Percentiles rank a stretch among this genome's conserved stretches.
These are phyloP conservation scores for Nemania sp. DNA, from an alignment of 2,329 filamentous ascomycete genomes.

Conservation along the genomic window DNA sequence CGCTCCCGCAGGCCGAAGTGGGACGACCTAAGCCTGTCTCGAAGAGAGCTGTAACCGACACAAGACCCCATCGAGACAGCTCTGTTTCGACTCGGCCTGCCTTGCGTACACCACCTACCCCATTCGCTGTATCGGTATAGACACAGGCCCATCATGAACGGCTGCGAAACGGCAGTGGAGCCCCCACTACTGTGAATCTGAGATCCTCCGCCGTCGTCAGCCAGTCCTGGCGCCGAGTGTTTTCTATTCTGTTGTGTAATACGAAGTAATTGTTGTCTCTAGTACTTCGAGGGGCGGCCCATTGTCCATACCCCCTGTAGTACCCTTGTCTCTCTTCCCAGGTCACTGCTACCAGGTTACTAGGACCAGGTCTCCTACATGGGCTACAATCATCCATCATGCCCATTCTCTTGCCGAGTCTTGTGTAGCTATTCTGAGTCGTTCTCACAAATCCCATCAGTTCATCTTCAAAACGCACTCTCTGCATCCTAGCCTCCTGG, in stretches of 20 bases:
- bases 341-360: too few species aligned
- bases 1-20: conserved; percentile 13
- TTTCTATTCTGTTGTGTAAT: too few species aligned
- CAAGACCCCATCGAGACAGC: conserved; percentile 30
- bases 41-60: conserved; percentile 31
- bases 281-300: not conserved
- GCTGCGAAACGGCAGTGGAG: conserved; percentile 21
- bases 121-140: too few species aligned
- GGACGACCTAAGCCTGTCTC: conserved; percentile 6
- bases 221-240: conserved; percentile 5
- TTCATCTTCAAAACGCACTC: conserved; percentile 17
- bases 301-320: not conserved
- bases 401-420: conserved; percentile 3
- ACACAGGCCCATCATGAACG: conserved; percentile 13
- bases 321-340: too few species aligned
- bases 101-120: not conserved
- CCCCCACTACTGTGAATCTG: too few species aligned
- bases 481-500: conserved; percentile 32
- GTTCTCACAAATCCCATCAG: conserved; percentile 11
- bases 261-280: not conserved
- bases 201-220: conserved; percentile 16
- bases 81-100: conserved; percentile 23
- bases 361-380: too few species aligned
- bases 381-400: too few species aligned
- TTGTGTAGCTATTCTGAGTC: conserved; percentile 17